Evolutionary conservation across 1,139 yeast genomes (phyloP), one percentile per base, ranked within the genome.

Genomic region (Yamadazyma pseudoaaseri): DNA sequence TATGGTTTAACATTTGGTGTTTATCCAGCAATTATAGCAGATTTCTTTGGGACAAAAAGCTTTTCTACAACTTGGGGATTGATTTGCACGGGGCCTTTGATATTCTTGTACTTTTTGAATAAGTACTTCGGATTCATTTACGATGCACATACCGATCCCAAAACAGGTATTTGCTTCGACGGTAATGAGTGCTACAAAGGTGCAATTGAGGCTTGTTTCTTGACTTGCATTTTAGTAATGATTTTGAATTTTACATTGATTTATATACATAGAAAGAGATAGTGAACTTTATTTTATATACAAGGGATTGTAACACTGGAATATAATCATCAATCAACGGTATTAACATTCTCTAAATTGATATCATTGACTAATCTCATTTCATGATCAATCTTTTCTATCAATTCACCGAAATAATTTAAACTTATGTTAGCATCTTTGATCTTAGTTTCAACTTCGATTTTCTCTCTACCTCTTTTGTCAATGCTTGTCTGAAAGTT

Each of bases 401-500:
- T 60, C 39, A 86, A 58, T 13, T 70, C 65, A 16, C 66, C 67
- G 59, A 86, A 86, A 49, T 83, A 86, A 6, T 66, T 69, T 34
- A 72, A 65, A 35, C 86, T 77, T 16, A 76, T 56, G 31, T 76
- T 75, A 16, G 89, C 81, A 42, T 76, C 73, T 32, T 75, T 72
- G 29, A 82, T 73, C 33, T 68, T 66, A 28, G 58, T 67, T 51
- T 76, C 73, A 33, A 77, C 60, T 42, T 73, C 74, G 36, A 75
- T 76, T 57, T 83, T 80, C 52, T 78, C 76, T n/a, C 68, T 60
- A 11, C 73, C 69, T 38, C 81, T 74, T 47, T 74, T 72, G 44
- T 86, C 95, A 31, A 86, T 70, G 31, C 76, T 62, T 1, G 80
- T 66, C 48, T 87, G 95, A 62, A 89, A 82, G 29, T 81, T 79